Conservation (phyloP, 768 basidiomycete species). For the Russula olivacea region DNA sequence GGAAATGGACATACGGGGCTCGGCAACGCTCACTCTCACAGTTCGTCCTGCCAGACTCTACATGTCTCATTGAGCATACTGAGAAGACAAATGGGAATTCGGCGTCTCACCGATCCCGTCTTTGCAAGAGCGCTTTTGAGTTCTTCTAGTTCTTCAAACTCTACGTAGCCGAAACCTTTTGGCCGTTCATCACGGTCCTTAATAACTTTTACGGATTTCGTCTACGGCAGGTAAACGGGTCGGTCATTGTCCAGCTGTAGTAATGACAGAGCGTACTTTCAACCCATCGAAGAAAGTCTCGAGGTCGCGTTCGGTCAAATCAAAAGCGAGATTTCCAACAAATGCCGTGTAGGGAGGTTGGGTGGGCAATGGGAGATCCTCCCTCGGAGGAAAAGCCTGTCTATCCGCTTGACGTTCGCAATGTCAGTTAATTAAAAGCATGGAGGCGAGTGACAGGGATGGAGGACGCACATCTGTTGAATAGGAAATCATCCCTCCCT, state of each 20-base stretch:
- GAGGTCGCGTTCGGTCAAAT: slow-evolving; percentile 78
- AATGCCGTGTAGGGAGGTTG: slow-evolving; percentile 95
- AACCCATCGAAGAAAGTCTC: slow-evolving; percentile 69
- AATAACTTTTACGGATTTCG: slow-evolving; percentile 87
- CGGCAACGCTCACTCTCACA: slow-evolving; percentile 90
- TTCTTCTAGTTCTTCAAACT: slow-evolving; percentile 82
- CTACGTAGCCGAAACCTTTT: slow-evolving; percentile 97
- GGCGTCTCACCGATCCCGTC: slow-evolving; percentile 55
- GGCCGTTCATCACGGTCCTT: slow-evolving; percentile 89
- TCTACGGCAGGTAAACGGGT: slow-evolving; percentile 36
- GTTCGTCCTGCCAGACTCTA: slow-evolving; percentile 72
- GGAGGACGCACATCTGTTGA: slow-evolving; percentile 50
- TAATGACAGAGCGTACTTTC: slow-evolving; percentile 40
- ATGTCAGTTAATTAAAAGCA: neutral
- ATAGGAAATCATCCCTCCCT: slow-evolving; percentile 56
- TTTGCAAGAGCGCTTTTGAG: slow-evolving; percentile 78
- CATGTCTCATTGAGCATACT: neutral
- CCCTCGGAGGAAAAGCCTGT: slow-evolving; percentile 54
- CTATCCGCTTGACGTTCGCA: slow-evolving; percentile 44
- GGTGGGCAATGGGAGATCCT: slow-evolving; percentile 94
- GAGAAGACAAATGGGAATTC: neutral
- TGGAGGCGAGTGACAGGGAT: neutral
- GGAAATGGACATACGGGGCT: slow-evolving; percentile 67
- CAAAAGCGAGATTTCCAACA: slow-evolving; percentile 92
- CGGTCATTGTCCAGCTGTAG: neutral